phyloP scores from a whole-genome alignment of 192 early-diverging fungal species.

The Entomortierella parvispora region DNA sequence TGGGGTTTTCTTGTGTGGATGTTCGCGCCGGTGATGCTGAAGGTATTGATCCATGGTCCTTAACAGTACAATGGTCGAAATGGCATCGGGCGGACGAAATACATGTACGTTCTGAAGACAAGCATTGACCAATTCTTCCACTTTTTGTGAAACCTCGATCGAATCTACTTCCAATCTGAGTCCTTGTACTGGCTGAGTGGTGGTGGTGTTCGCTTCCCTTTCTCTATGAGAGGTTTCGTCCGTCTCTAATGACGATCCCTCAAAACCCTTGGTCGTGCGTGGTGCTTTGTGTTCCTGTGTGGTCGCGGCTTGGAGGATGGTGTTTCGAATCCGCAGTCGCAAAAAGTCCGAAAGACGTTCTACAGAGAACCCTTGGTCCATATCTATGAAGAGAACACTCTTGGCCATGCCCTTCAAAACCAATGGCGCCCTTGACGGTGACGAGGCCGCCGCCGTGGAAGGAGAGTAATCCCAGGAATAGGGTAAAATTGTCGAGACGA shows the following conservation, averaged over 20 bases:
- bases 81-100: slow-evolving; percentile 36
- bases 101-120: slow-evolving; percentile 37
- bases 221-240: no score
- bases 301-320: no score
- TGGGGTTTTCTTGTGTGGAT: background rate
- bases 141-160: slow-evolving; percentile 9
- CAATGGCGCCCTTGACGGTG: background rate
- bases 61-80: slow-evolving; percentile 25
- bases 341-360: slow-evolving; percentile 13
- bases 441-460: no score
- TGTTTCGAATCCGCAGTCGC: slow-evolving; percentile 3
- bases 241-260: no score
- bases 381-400: slow-evolving; percentile 30
- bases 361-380: slow-evolving; percentile 29
- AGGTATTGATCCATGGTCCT: slow-evolving; percentile 32
- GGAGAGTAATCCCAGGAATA: slow-evolving; percentile 29
- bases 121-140: slow-evolving; percentile 15
- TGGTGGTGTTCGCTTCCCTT: background rate
- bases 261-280: no score
- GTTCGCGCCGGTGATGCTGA: background rate
- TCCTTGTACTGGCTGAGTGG: background rate
- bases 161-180: slow-evolving; percentile 4
- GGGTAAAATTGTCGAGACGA: slow-evolving; percentile 37
- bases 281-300: no score
- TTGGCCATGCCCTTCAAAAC: slow-evolving; percentile 11